Evolutionary conservation across 805 yeast species (phyloP).

Genomic region (Ogataea siamensis): DNA sequence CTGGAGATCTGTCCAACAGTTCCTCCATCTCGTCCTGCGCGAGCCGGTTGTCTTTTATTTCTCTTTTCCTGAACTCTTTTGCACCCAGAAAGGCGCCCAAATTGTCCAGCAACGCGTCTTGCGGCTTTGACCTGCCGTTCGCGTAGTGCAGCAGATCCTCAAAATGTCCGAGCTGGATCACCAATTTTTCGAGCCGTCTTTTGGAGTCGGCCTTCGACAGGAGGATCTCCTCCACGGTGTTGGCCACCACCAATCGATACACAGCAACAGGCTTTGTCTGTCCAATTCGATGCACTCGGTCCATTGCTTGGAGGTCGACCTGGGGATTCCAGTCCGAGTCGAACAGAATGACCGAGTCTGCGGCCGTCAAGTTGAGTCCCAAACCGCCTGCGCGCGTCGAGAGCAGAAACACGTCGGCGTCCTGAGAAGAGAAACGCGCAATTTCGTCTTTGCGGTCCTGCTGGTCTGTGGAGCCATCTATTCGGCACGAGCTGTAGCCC

Average conservation of each 20-base stretch:
- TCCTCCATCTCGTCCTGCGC: constrained; percentile 46
- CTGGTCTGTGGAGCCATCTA: constrained; percentile 76
- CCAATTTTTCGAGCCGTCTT: constrained; percentile 71
- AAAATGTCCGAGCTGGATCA: constrained; percentile 64
- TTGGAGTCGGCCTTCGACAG: constrained; percentile 78
- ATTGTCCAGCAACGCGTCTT: constrained; percentile 30
- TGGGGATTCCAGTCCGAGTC: constrained; percentile 99
- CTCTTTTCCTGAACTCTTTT: constrained; percentile 29
- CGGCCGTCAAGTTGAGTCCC: constrained; percentile 81
- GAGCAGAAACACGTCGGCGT: constrained; percentile 57
- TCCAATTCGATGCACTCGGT: constrained; percentile 91
- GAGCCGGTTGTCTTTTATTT: constrained; percentile 30
- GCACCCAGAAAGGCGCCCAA: constrained; percentile 40
- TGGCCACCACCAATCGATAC: constrained; percentile 70
- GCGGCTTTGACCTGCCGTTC: constrained; percentile 13
- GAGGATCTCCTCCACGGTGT: constrained; percentile 82
- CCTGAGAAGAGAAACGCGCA: constrained; percentile 42
- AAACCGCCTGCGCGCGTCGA: constrained; percentile 95
- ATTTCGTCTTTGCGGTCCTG: constrained; percentile 65
- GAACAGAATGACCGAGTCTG: constrained; percentile 86
- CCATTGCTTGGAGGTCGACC: constrained; percentile 95
- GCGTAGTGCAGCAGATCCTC: constrained; percentile 35
- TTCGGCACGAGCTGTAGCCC: constrained; percentile 48
- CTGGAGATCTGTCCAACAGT: constrained; percentile 45
- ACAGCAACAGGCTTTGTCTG: constrained; percentile 81